Percentiles rank a stretch among this genome's conserved stretches.
These are phyloP conservation scores for Puccinia horiana DNA, from an alignment of 1,284 basidiomycete species.

Conservation along the genomic window DNA sequence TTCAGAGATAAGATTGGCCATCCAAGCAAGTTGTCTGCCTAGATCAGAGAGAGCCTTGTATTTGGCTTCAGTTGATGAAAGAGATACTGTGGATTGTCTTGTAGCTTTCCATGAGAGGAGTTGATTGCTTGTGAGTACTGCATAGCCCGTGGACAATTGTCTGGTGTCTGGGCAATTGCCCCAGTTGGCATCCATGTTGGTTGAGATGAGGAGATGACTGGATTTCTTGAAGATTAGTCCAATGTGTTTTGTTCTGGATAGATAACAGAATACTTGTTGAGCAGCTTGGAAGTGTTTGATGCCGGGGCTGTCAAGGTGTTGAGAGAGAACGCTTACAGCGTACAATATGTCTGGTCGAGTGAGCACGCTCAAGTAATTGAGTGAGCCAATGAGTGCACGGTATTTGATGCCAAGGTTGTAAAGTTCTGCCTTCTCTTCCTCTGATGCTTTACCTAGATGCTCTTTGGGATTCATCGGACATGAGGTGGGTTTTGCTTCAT, in stretches of 20 bases:
- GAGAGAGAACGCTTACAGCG: constrained; percentile 12
- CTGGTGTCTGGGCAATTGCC: too few relatives aligned
- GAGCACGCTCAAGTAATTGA: neutral
- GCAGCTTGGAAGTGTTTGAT: neutral
- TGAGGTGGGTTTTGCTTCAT: neutral
- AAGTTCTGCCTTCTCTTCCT: neutral
- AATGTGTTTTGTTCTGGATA: neutral
- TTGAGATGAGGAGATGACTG: neutral
- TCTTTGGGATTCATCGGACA: neutral
- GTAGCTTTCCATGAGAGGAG: neutral
- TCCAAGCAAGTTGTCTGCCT: neutral
- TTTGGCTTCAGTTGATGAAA: neutral
- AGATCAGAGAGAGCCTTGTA: constrained; percentile 4
- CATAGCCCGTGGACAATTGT: neutral
- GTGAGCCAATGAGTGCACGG: neutral
- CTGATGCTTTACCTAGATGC: neutral
- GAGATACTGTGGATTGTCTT: neutral
- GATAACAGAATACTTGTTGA: constrained; percentile 1
- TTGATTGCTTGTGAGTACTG: neutral
- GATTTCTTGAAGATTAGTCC: neutral
- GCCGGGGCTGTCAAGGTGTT: constrained; percentile 13
- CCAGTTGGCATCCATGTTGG: neutral
- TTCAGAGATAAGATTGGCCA: neutral
- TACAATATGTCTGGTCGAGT: constrained; percentile 17
- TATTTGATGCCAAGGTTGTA: neutral